phyloP scores from a whole-genome alignment of 2,329 filamentous ascomycete species.

The Aspergillus tubingensis region DNA sequence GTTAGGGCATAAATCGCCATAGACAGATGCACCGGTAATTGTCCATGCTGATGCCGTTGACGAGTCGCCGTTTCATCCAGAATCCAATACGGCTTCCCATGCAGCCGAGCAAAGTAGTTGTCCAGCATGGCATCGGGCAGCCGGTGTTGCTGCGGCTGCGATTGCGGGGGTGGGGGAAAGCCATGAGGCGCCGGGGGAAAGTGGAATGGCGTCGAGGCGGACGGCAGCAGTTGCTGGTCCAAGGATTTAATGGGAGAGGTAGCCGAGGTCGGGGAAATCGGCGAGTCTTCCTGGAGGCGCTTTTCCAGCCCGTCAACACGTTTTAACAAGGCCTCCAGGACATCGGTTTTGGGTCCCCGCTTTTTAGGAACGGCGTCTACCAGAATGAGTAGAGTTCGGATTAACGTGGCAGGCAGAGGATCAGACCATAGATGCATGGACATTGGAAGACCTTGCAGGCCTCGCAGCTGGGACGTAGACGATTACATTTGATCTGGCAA shows the following conservation, averaged over 20 bases:
- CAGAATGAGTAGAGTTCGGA: background rate
- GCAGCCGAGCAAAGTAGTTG: slow-evolving; percentile 75
- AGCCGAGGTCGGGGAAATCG: slow-evolving; percentile 46
- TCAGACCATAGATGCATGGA: slow-evolving; percentile 79
- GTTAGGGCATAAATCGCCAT: slow-evolving; percentile 61
- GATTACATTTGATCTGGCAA: slow-evolving; percentile 84
- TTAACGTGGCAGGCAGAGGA: background rate
- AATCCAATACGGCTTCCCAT: slow-evolving; percentile 80
- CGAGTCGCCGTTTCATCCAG: slow-evolving; percentile 75
- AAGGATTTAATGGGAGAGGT: slow-evolving; percentile 43
- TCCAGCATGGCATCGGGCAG: slow-evolving; percentile 68
- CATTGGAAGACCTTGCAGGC: slow-evolving; percentile 89
- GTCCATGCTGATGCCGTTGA: slow-evolving; percentile 69
- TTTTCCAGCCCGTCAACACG: slow-evolving; percentile 83
- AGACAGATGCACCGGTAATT: slow-evolving; percentile 57
- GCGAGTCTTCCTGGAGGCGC: slow-evolving; percentile 67
- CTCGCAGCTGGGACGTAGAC: slow-evolving; percentile 79
- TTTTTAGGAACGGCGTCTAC: slow-evolving; percentile 83
- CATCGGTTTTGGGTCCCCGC: slow-evolving; percentile 85
- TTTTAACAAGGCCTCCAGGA: slow-evolving; percentile 80
- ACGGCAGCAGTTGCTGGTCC: slow-evolving; percentile 17
- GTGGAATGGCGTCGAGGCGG: background rate
- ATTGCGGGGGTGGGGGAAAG: slow-evolving; percentile 45
- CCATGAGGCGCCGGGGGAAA: slow-evolving; percentile 4
- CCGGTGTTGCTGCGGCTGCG: slow-evolving; percentile 30